Evolutionary conservation across 139 green algal genomes (phyloP), one percentile per base, ranked within the genome.

Genomic region (Limnomonas spitsbergensis): DNA sequence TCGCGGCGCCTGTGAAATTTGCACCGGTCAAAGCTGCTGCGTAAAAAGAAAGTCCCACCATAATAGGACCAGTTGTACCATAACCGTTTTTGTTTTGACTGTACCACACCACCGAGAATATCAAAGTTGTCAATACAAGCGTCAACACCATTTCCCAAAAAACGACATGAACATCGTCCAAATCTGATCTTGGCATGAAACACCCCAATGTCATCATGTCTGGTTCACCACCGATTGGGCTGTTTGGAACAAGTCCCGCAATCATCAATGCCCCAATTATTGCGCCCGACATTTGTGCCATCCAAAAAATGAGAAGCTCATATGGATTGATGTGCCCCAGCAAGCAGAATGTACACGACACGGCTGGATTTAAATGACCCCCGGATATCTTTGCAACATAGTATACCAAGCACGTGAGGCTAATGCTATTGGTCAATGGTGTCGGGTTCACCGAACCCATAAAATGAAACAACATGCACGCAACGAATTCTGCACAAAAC

Each of bases 61-160:
- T 71, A 6, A 71, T 31, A 24, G 61, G 61, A 35, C 61, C 61
- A 24, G 61, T 71, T 7, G 9, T 71, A 20, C 61, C 61, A 35
- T 71, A 71, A 31, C 61, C 61, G 27, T 71, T 71, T 35, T 71
- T 71, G 61, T 71, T 34, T 71, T 71, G 61, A 20, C 9, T 71
- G n/a, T 71, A 71, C 61, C 61, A 71, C 26, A 71, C 61, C 9
- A 71, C 61, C 26, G 61, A 71, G n/a, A 71, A 71, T 6, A 71
- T 34, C 6, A 20, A 20, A 34, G 24, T 6, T 6, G 24, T 38
- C 9, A 71, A 71, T 31, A 6, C 24, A 31, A 71, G n/a, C 26
- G n/a, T 71, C 9, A 14, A 61, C 14, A 61, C 20, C 20, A 20
- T 20, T 20, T 61, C 47, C 47, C 47, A 61, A 29, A 14, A 14